These are phyloP conservation scores for Saturnispora halmiae DNA, from an alignment of 805 yeast species.

Conservation along the genomic window DNA sequence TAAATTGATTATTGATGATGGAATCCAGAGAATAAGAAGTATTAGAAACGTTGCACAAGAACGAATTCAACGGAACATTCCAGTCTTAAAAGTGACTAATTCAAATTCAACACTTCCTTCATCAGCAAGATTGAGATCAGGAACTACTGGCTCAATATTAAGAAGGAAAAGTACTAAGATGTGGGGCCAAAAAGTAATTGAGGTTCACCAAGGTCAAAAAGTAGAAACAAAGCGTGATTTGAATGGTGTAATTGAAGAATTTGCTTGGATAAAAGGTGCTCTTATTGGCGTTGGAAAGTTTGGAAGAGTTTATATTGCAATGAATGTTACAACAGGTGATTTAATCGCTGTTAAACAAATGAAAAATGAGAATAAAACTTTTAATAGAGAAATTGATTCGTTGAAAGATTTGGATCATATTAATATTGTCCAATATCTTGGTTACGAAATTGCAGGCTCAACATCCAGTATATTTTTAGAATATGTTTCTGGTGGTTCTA, in stretches of 20 bases:
- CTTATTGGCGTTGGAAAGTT: conserved; percentile 93
- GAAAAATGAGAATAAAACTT: conserved; percentile 52
- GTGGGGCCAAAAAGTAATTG: conserved; percentile 95
- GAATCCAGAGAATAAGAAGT: conserved; percentile 62
- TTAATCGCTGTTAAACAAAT: conserved; percentile 99
- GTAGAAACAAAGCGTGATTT: conserved; percentile 40
- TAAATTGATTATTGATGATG: conserved; percentile 73
- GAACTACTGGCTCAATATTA: conserved; percentile 30
- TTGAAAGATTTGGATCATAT: conserved; percentile 89
- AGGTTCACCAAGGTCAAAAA: conserved; percentile 64
- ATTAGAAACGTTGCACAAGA: conserved; percentile 90
- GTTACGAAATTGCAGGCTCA: conserved; percentile 70
- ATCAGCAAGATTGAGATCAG: conserved; percentile 6
- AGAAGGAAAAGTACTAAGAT: conserved; percentile 81
- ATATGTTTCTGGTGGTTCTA: conserved; percentile 97
- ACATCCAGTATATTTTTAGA: conserved; percentile 84
- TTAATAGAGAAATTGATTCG: conserved; percentile 85
- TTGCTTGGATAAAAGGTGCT: conserved; percentile 98
- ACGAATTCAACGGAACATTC: conserved; percentile 27
- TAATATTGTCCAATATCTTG: conserved; percentile 92
- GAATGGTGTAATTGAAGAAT: conserved; percentile 62
- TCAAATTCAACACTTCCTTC: not conserved
- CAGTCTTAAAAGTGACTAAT: conserved; percentile 4
- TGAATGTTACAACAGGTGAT: conserved; percentile 94
- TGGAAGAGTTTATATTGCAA: conserved; percentile 85